Base-by-base conservation (phyloP, 2,329 filamentous ascomycete genomes). In the Kalmusia sp. region DNA sequence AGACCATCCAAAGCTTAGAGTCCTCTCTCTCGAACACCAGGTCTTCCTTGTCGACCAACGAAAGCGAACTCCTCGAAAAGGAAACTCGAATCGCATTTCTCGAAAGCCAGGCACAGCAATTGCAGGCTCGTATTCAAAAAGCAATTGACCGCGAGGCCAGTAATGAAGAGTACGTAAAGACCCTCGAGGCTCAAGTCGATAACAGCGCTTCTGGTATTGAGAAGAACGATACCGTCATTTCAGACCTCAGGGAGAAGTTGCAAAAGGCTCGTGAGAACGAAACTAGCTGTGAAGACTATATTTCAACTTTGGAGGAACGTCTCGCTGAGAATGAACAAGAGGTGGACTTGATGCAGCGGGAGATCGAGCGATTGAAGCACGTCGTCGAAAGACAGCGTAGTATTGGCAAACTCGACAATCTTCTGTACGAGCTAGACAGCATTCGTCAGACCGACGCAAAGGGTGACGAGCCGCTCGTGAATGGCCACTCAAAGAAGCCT, bases 241-340 rank as follows among this genome's bases (percentile, higher is more conserved):
- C 86, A 45, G 92, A 98, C 71, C 80, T 99, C 48, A 90, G 93
- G 45, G 97, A 96, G 70, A 95, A 99, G 77, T 88, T 99, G 55
- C 82, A 89, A 21, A 88, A 93, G 35, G 85, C 93, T 14, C 87
- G 93, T 43, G 95, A 97, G 67, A 97, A 92, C 63, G 95, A 99
- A 77, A 85, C 88, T 3, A 89, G 89, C 33, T 92, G 88, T 62
- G 95, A 99, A 73, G 95, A 98, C 61, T 99, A 99, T 73, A 98
- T 99, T 48, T 96, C 93, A 1, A 98, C 93, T 0, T 80, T 99
- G 9, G 95, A 99, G 72, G 95, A 98, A 77, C 89, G 93, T 19
- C 84, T 99, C 7, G 95, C 95, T 0, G 95, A 99, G 75, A 89
- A 93, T 2, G 95, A 99, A 67, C 93, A 98, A 73, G 95, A 99